A percentile compares a stretch with the other conserved stretches of the same genome.
These are phyloP conservation scores for Ustilago lituana DNA, from an alignment of 1,284 basidiomycete genomes.

Conservation along the genomic window DNA sequence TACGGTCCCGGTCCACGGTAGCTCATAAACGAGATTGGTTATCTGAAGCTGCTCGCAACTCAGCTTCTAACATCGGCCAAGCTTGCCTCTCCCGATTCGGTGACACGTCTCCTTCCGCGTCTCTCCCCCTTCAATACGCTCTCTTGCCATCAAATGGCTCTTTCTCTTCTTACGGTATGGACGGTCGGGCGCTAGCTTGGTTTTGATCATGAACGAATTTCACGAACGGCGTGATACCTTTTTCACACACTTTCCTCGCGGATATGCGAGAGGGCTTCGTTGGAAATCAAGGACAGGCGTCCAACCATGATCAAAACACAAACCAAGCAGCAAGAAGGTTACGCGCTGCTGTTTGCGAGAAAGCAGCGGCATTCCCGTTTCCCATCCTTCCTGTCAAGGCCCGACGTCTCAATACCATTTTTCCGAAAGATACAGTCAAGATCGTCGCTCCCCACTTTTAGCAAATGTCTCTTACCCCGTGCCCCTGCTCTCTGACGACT, in stretches of 20 bases:
- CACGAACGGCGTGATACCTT: constrained; percentile 19
- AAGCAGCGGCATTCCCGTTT: constrained; percentile 5
- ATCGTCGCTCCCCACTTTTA: constrained; percentile 4
- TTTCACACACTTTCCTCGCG: constrained; percentile 41
- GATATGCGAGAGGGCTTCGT: constrained; percentile 56
- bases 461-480: neutral
- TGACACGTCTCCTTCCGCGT: constrained; percentile 2
- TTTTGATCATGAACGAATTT: constrained; percentile 25
- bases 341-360: constrained; percentile 17
- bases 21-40: too few relatives aligned
- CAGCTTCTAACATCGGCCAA: neutral
- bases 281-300: constrained; percentile 43
- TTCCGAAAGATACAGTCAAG: constrained; percentile 21
- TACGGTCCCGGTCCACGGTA: neutral
- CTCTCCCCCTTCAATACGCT: constrained; percentile 7
- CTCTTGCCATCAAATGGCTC: constrained; percentile 31
- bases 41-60: too few relatives aligned
- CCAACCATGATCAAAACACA: constrained; percentile 25
- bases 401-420: constrained; percentile 27
- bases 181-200: constrained; percentile 35
- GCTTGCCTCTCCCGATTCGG: neutral
- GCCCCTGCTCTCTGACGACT: neutral
- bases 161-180: constrained; percentile 18
- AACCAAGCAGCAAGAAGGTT: constrained; percentile 32
- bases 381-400: constrained; percentile 29